These are phyloP conservation scores for Cornus florida DNA, from an alignment of 148 eudicot genomes.

Conservation along the genomic window DNA sequence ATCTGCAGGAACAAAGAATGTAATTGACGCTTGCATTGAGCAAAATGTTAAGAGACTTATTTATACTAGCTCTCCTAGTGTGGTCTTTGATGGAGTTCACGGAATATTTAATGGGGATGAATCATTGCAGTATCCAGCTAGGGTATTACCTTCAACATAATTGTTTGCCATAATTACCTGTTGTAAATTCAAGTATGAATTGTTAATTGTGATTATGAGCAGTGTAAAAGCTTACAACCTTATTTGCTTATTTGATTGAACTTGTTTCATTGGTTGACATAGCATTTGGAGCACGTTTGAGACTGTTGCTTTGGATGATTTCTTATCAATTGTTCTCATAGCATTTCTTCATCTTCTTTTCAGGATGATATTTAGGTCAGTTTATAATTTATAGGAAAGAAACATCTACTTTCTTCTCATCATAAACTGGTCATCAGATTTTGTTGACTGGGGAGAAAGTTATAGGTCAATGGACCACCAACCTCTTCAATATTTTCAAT, in stretches of 20 bases:
- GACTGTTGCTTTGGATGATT: too few species aligned
- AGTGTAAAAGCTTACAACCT: not conserved
- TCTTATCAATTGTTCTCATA: too few species aligned
- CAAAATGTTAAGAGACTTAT: constrained; percentile 80
- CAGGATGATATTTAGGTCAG: too few species aligned
- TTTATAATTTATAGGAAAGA: too few species aligned
- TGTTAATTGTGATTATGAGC: not conserved
- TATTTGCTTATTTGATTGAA: not conserved
- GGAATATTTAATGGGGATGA: constrained; percentile 81
- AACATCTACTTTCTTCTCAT: too few species aligned
- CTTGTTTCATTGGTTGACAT: too few species aligned
- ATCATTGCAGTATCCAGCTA: constrained; percentile 80
- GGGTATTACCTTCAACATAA: constrained; percentile 44
- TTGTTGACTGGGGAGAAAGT: too few species aligned
- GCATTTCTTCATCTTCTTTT: too few species aligned
- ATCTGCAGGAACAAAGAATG: constrained; percentile 71
- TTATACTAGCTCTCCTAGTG: constrained; percentile 95
- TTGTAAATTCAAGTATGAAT: not conserved
- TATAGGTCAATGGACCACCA: too few species aligned
- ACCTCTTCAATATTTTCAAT: too few species aligned
- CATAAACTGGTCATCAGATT: too few species aligned
- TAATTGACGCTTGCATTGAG: constrained; percentile 85
- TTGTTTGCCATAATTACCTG: not conserved
- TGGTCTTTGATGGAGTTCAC: constrained; percentile 90
- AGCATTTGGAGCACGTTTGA: too few species aligned